Percentiles rank a stretch among this genome's conserved stretches.
Evolutionary conservation across 140 eudicot genomes (phyloP).

Genomic region (Ambrosia hybrid): DNA sequence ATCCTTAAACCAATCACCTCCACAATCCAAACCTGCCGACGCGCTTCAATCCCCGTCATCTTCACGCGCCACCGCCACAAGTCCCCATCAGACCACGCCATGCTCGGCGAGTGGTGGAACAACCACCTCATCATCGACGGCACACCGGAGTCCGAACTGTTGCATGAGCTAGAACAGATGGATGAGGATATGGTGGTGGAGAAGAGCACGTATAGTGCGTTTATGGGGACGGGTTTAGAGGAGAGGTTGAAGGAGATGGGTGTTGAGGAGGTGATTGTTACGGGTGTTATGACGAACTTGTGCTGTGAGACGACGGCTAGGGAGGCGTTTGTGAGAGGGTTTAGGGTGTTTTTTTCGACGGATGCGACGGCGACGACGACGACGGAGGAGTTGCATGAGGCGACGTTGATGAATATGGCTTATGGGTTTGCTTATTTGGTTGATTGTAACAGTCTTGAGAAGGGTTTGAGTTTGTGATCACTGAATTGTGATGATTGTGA

Average conservation of each 20-base stretch:
- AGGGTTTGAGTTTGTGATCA: conserved; percentile 28
- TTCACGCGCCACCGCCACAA: conserved; percentile 96
- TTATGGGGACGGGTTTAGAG: conserved; percentile 58
- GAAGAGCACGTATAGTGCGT: conserved; percentile 82
- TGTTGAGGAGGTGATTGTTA: conserved; percentile 77
- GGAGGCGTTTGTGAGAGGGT: conserved; percentile 83
- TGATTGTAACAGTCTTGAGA: conserved; percentile 48
- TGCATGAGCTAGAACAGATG: conserved; percentile 48
- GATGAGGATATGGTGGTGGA: conserved; percentile 52
- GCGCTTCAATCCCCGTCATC: conserved; percentile 66
- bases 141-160: conserved; percentile 53
- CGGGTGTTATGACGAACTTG: conserved; percentile 89
- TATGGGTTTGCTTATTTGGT: conserved; percentile 88
- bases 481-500: too few species aligned
- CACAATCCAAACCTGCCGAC: conserved; percentile 67
- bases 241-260: conserved; percentile 67
- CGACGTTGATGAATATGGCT: conserved; percentile 81
- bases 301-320: conserved; percentile 95
- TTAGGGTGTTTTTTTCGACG: conserved; percentile 83
- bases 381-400: conserved; percentile 56
- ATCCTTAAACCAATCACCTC: conserved; percentile 53
- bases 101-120: conserved; percentile 88
- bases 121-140: conserved; percentile 74
- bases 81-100: conserved; percentile 53
- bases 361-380: conserved; percentile 77